These are phyloP conservation scores for Calonectria hongkongensis DNA, from an alignment of 2,329 filamentous ascomycete species.

Conservation along the genomic window DNA sequence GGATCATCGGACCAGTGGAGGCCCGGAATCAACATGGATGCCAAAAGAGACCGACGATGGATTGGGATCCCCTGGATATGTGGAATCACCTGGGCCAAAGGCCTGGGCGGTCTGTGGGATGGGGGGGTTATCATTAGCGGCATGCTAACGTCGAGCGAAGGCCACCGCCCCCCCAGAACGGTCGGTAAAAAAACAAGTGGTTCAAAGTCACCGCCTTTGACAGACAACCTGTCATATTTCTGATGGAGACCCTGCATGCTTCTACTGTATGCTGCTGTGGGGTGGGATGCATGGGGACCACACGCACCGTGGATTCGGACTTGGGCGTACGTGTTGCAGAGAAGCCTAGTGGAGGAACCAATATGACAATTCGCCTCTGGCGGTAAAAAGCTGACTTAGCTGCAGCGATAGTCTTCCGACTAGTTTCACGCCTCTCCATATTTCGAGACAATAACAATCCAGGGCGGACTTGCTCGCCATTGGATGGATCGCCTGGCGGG, in stretches of 20 bases:
- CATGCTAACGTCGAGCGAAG: background rate
- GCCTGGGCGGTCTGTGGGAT: constrained; percentile 5
- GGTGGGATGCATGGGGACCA: background rate
- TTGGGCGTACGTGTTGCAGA: background rate
- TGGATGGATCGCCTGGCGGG: background rate
- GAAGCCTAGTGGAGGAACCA: background rate
- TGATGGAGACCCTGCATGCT: background rate
- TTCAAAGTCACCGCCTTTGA: background rate
- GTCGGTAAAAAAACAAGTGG: constrained; percentile 3
- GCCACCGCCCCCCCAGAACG: background rate
- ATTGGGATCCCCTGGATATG: background rate
- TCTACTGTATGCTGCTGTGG: background rate
- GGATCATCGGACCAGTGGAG: background rate
- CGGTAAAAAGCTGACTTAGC: constrained; percentile 6
- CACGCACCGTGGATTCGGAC: background rate
- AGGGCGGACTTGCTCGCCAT: background rate
- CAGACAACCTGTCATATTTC: background rate
- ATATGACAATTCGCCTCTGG: background rate
- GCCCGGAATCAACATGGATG: background rate
- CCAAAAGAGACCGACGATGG: background rate
- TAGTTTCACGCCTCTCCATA: background rate
- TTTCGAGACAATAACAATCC: background rate
- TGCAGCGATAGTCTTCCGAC: background rate
- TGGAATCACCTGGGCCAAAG: background rate
- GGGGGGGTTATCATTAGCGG: background rate